Evolutionary conservation across 805 yeast genomes (phyloP), one percentile per base, ranked within the genome.

Genomic region (Yamadazyma ubonensis): DNA sequence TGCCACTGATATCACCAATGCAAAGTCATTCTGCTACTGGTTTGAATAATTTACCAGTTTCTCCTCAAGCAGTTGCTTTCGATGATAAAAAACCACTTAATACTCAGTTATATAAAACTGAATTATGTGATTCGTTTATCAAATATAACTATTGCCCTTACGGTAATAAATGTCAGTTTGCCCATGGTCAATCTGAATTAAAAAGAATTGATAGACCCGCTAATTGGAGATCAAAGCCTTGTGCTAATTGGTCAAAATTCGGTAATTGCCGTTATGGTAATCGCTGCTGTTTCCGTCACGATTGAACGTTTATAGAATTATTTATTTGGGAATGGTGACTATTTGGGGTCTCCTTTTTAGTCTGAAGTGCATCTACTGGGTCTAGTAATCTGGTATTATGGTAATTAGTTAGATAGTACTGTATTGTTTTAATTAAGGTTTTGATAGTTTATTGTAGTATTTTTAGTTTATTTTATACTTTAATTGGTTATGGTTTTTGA

Each of bases 91-190:
- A 50, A 33, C 48, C 54, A 28, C 58, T 74, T 40, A 76, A 82
- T 58, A 80, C 86, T 22, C 83, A 78, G 49, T 71, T 89, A 28
- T 89, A 87, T 75, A 89, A 89, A 65, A 90, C 97, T 0, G 97
- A 89, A 61, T 71, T 90, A 41, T 89, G 97, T 61, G 83, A 81
- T 28, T 82, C 90, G 18, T 89, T 73, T 58, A 76, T 79, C 55
- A 79, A 76, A 52, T 75, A 78, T 48, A 79, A 80, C 17, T 49
- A 56, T 9, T 89, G 97, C 59, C 96, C 95, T 11, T 89, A 89
- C 58, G 96, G 95, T 2, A 74, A 76, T 49, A 89, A 89, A 67
- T 89, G 97, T 61, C 96, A 89, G 65, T 89, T 89, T 72, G 96
- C 96, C 5, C 97, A 89, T 57, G 96, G 97, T 14, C 71, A 76